Conservation (phyloP, 2,329 filamentous ascomycete species). For the Fusarium haematococcum region DNA sequence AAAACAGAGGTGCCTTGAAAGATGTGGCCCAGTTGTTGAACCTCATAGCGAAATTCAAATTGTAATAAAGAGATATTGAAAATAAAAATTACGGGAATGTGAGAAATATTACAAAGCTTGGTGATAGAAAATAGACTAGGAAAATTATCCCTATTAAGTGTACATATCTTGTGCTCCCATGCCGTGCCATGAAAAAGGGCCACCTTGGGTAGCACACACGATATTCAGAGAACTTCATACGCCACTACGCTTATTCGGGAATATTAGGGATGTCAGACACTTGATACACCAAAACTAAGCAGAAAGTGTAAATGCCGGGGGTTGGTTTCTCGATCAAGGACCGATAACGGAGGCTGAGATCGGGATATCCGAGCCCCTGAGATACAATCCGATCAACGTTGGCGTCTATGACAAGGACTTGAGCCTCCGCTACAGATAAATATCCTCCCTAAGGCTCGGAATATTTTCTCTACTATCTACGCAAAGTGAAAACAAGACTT, state of each 20-base stretch:
- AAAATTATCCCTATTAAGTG: neutral
- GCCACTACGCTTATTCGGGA: neutral
- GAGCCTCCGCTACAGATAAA: neutral
- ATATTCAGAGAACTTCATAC: neutral
- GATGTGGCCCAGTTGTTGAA: neutral
- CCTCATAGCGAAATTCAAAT: neutral
- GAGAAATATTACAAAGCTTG: too few species aligned
- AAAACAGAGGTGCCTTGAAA: neutral
- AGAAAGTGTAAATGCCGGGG: neutral
- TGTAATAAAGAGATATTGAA: neutral
- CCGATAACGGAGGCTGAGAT: neutral
- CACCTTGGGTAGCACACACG: neutral
- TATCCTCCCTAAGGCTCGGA: neutral
- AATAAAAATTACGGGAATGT: too few species aligned
- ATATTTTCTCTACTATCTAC: neutral
- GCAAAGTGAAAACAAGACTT: neutral
- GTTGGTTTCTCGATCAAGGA: neutral
- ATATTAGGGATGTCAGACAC: neutral
- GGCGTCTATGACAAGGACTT: neutral
- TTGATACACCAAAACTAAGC: neutral
- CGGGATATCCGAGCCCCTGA: neutral
- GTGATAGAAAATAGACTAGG: too few species aligned
- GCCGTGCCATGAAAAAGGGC: neutral
- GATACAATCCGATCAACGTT: neutral
- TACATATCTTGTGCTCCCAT: neutral